Conservation (phyloP, 2,329 filamentous ascomycete species). For the Beauveria caledonica region DNA sequence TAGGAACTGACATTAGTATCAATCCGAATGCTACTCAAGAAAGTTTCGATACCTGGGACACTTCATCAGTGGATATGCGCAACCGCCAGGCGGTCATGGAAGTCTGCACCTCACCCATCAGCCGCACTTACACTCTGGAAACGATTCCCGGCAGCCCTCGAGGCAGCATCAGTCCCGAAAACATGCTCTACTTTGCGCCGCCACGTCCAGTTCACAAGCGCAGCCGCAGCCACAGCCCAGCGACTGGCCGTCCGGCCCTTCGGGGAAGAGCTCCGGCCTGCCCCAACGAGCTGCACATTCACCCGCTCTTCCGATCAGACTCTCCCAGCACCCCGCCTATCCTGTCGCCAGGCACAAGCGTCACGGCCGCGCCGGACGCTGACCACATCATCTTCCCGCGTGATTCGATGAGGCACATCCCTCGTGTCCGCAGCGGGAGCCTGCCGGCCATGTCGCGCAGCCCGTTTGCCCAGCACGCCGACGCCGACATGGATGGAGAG, state of each 20-base stretch:
- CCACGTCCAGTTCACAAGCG: conserved; percentile 37
- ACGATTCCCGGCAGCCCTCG: conserved; percentile 62
- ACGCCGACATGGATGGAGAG: neutral
- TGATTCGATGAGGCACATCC: conserved; percentile 41
- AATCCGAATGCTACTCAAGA: conserved; percentile 40
- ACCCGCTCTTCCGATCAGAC: conserved; percentile 69
- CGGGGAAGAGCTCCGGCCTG: conserved; percentile 22
- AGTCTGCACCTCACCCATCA: conserved; percentile 32
- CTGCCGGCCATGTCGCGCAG: conserved; percentile 27
- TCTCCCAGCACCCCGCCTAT: conserved; percentile 59
- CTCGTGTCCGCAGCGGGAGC: conserved; percentile 48
- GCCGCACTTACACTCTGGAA: conserved; percentile 51
- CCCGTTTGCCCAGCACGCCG: neutral
- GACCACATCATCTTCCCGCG: conserved; percentile 54
- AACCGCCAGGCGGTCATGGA: conserved; percentile 50
- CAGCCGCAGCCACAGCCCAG: conserved; percentile 46
- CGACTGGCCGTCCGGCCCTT: conserved; percentile 8
- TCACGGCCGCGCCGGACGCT: conserved; percentile 61
- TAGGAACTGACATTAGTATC: conserved; percentile 40
- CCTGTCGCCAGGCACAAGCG: conserved; percentile 60
- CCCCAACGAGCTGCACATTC: conserved; percentile 60
- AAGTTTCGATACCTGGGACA: conserved; percentile 70
- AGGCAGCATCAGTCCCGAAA: conserved; percentile 56
- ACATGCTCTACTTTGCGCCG: conserved; percentile 47
- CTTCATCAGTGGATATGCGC: conserved; percentile 56